A percentile compares a stretch with the other conserved stretches of the same genome.
phyloP scores from a whole-genome alignment of 163 green algal genomes.

The Trebouxia gelatinosa region DNA sequence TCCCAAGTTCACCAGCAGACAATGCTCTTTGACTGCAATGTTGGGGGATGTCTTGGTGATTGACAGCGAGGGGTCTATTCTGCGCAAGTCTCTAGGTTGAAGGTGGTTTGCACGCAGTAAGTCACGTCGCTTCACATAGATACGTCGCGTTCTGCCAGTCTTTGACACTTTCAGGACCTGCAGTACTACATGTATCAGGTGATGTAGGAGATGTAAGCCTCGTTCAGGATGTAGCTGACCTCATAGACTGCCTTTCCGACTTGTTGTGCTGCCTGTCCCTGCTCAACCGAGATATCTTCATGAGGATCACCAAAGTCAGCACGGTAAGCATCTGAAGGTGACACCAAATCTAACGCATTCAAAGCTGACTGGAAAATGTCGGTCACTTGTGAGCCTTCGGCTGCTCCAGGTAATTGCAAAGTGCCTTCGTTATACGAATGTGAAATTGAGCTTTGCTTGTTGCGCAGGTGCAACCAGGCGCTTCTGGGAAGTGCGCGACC shows the following conservation, averaged over 20 bases:
- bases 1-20: conserved; percentile 93
- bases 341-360: conserved; percentile 40
- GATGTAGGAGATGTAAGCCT: neutral
- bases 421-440: too few species aligned
- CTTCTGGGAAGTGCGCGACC: too few species aligned
- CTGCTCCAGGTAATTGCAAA: too few species aligned
- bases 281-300: conserved; percentile 39
- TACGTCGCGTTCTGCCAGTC: conserved; percentile 54
- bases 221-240: conserved; percentile 35
- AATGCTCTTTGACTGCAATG: conserved; percentile 89
- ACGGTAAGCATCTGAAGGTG: conserved; percentile 25
- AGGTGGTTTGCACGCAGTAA: conserved; percentile 81
- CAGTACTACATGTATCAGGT: neutral
- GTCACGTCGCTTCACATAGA: conserved; percentile 82
- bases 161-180: conserved; percentile 73
- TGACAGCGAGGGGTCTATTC: conserved; percentile 90
- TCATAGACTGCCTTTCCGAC: conserved; percentile 52
- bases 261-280: conserved; percentile 24
- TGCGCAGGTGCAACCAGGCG: too few species aligned
- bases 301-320: conserved; percentile 19
- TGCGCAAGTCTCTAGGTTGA: conserved; percentile 90
- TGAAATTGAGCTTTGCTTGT: too few species aligned
- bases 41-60: conserved; percentile 78
- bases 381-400: too few species aligned
- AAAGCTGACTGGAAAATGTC: conserved; percentile 46